Percentiles rank a stretch among this genome's conserved stretches.
These are phyloP conservation scores for Dryadomyces quercivorus DNA, from an alignment of 2,329 filamentous ascomycete genomes.

Conservation along the genomic window DNA sequence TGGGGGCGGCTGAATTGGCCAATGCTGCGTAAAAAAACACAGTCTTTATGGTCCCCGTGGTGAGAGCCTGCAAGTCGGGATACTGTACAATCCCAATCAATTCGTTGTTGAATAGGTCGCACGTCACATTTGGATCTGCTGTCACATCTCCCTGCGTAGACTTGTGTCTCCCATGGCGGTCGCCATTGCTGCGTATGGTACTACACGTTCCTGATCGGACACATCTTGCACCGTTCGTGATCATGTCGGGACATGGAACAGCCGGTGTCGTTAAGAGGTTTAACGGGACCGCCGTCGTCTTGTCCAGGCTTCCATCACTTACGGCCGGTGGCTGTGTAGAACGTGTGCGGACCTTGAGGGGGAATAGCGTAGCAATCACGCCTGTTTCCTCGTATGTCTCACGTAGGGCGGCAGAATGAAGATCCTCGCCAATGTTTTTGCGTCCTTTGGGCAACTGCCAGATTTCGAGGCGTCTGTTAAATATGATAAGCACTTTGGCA, in stretches of 20 bases:
- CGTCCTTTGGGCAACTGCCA: conserved; percentile 36
- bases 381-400: conserved; percentile 38
- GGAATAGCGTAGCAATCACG: conserved; percentile 24
- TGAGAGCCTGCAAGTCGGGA: conserved; percentile 20
- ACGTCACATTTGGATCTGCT: conserved; percentile 16
- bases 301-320: neutral
- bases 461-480: conserved; percentile 28
- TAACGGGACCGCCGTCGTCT: neutral
- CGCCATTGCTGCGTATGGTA: no score
- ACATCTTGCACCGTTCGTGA: no score
- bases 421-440: conserved; percentile 32
- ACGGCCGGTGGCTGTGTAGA: conserved; percentile 19
- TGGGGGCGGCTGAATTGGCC: conserved; percentile 7
- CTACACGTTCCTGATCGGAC: no score
- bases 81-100: conserved; percentile 24
- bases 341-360: conserved; percentile 29
- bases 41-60: conserved; percentile 23
- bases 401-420: conserved; percentile 28
- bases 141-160: neutral
- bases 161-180: neutral
- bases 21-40: conserved; percentile 27
- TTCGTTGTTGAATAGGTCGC: conserved; percentile 21
- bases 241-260: no score
- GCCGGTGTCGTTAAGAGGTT: no score
- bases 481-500: conserved; percentile 28